Percentiles rank a stretch among this genome's conserved stretches.
These are phyloP conservation scores for Ophiostoma himal-ulmi DNA, from an alignment of 2,329 filamentous ascomycete genomes.

Conservation along the genomic window DNA sequence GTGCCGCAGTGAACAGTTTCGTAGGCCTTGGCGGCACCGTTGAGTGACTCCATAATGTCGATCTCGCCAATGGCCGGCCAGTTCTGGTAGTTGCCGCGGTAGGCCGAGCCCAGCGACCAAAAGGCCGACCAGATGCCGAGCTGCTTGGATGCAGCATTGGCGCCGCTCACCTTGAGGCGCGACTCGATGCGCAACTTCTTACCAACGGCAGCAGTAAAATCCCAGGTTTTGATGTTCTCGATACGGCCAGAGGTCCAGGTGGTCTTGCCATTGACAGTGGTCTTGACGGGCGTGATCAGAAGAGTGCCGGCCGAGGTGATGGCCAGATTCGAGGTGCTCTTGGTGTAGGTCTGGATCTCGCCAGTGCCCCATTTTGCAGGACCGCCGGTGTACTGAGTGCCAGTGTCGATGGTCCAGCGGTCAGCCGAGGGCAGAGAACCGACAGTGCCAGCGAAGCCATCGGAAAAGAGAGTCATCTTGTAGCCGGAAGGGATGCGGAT, in stretches of 20 bases:
- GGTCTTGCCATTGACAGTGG: constrained; percentile 22
- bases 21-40: constrained; percentile 35
- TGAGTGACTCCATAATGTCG: constrained; percentile 42
- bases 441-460: constrained; percentile 30
- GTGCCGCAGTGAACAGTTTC: constrained; percentile 41
- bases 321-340: constrained; percentile 36
- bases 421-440: constrained; percentile 34
- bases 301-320: constrained; percentile 37
- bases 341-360: constrained; percentile 44
- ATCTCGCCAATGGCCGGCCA: constrained; percentile 43
- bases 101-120: constrained; percentile 40
- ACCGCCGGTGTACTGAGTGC: constrained; percentile 44
- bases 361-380: constrained; percentile 44
- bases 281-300: constrained; percentile 33
- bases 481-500: constrained; percentile 31
- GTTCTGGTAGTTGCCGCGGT: constrained; percentile 36
- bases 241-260: constrained; percentile 43
- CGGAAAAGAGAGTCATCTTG: constrained; percentile 26
- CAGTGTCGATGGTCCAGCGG: constrained; percentile 42
- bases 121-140: constrained; percentile 45
- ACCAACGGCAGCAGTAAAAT: constrained; percentile 35
- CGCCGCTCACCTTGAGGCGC: constrained; percentile 35
- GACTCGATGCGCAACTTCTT: constrained; percentile 38
- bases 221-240: constrained; percentile 35
- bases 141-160: constrained; percentile 28